Evolutionary conservation across 1,139 yeast genomes (phyloP).

Genomic region (Lodderomyces parapsilosis): DNA sequence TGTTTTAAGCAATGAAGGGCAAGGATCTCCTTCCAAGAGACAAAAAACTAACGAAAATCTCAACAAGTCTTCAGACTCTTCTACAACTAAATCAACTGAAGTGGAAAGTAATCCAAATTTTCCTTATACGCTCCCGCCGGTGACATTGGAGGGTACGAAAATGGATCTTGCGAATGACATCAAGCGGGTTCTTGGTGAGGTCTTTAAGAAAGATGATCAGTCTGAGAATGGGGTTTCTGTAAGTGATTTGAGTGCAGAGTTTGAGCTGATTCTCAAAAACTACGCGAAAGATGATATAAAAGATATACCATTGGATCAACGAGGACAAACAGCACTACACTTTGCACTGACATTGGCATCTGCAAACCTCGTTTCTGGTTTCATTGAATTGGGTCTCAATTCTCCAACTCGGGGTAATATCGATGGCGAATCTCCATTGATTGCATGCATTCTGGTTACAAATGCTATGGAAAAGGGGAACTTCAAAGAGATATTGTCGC

Average conservation of each 20-base stretch:
- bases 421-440: conserved; percentile 42
- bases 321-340: conserved; percentile 47
- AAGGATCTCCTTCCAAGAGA: conserved; percentile 38
- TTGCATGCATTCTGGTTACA: conserved; percentile 42
- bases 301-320: conserved; percentile 42
- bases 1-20: conserved; percentile 11
- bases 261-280: conserved; percentile 21
- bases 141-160: conserved; percentile 33
- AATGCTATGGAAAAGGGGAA: conserved; percentile 48
- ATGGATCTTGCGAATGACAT: conserved; percentile 47
- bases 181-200: conserved; percentile 47
- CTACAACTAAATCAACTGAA: neutral
- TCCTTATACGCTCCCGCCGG: conserved; percentile 57
- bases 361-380: conserved; percentile 33
- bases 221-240: conserved; percentile 25
- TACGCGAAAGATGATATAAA: conserved; percentile 15
- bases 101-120: conserved; percentile 26
- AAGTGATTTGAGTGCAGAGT: conserved; percentile 30
- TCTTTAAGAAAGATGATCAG: conserved; percentile 44
- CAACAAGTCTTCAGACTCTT: neutral
- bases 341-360: conserved; percentile 48
- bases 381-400: conserved; percentile 35
- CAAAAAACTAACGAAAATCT: conserved; percentile 14
- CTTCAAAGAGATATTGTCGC: conserved; percentile 30
- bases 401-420: conserved; percentile 44